Evolutionary conservation across 805 yeast species (phyloP), one percentile per base, ranked within the genome.

Genomic region (Kodamaea nitidulidarum): DNA sequence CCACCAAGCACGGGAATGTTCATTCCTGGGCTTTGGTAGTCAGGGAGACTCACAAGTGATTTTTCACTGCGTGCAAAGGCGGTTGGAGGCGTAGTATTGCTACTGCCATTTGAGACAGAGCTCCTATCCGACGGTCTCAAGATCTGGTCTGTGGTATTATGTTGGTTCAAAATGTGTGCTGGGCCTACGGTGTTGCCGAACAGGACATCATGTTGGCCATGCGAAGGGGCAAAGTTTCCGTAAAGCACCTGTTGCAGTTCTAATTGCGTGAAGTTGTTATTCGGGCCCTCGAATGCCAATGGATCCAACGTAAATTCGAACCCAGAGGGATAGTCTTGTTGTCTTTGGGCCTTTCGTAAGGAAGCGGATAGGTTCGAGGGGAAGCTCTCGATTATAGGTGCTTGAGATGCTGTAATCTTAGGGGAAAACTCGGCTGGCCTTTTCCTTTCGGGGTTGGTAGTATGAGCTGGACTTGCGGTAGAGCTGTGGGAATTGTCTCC

Each of bases 241-340:
- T 38, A 38, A 20, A 32, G 41, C 12, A 24, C 37, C 24, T 33
- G 27, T 15, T 35, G 21, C 34, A 21, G 37, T 15, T 38, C 17
- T 3, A 22, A 22, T 15, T 31, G 38, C 24, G 37, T 27, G 20
- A 32, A 44, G 34, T 44, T 44, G 27, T 45, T 50, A 41, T 47
- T 59, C 46, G 70, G 65, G 5, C 74, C 76, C 38, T 74, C 80
- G 42, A 69, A 65, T 0, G 76, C 76, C 41, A 72, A 52, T 3
- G 77, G 75, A 42, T 71, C 75, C 20, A 73, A 58, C 34, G 68
- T 54, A 43, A 73, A 73, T 15, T 52, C 49, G 40, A 46, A 61
- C 12, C 34, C 35, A 5, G 35, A 40, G n/a, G 40, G 31, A 20
- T 27, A 27, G 15, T 30, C 38, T 9, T 35, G 32, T 6, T 12